Conservation (phyloP, 192 early-diverging fungal genomes). For the Coemansia sp. region DNA sequence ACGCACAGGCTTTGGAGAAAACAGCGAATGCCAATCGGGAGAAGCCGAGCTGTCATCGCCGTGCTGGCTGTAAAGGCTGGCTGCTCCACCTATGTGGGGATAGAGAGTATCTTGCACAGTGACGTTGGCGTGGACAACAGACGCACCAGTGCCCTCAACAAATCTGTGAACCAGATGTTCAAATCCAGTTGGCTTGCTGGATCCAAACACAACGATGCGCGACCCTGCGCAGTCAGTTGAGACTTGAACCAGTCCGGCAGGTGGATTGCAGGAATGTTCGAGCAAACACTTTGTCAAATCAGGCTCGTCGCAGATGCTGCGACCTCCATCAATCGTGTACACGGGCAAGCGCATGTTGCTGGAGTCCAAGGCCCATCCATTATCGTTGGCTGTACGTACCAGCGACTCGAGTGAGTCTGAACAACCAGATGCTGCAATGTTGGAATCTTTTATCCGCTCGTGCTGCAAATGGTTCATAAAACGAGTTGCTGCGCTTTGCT, state of each 20-base stretch:
- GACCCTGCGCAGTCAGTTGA: constrained; percentile 57
- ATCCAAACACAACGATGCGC: constrained; percentile 88
- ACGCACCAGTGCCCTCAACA: constrained; percentile 79
- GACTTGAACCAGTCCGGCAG: constrained; percentile 55
- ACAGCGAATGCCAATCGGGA: constrained; percentile 77
- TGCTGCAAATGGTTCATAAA: too few species aligned
- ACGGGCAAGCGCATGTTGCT: constrained; percentile 71
- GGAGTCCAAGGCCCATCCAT: constrained; percentile 60
- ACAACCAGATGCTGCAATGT: not conserved
- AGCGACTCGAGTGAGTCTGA: constrained; percentile 38
- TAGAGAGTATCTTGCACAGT: constrained; percentile 33
- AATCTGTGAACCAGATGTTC: constrained; percentile 78
- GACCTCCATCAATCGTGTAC: constrained; percentile 70
- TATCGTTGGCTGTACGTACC: constrained; percentile 61
- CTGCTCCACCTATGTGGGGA: constrained; percentile 67
- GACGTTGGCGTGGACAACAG: constrained; percentile 23
- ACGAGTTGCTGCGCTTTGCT: too few species aligned
- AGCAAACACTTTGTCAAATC: constrained; percentile 66
- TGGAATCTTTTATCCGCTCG: too few species aligned
- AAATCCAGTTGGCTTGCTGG: constrained; percentile 76
- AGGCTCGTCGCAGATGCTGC: constrained; percentile 58
- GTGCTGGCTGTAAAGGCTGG: constrained; percentile 70
- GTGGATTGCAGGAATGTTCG: constrained; percentile 59
- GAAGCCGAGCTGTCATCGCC: constrained; percentile 66
- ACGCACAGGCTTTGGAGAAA: constrained; percentile 76